Evolutionary conservation across 495 filamentous ascomycete genomes (phyloP).

Genomic region (Xylaria nigripes): DNA sequence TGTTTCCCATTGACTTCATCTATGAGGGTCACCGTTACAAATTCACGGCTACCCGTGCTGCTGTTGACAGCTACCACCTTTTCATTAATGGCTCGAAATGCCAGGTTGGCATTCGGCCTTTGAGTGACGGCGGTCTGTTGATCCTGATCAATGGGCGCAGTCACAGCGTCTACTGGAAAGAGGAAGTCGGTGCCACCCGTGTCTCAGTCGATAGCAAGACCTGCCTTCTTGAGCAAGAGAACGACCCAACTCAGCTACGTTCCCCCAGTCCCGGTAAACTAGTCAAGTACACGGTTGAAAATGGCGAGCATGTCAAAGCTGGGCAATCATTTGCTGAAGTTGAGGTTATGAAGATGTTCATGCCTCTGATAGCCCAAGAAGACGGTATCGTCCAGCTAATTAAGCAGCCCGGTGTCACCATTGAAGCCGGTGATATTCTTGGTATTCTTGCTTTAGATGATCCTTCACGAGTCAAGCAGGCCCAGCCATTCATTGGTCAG

Average conservation of each 20-base stretch:
- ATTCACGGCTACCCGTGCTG: conserved; percentile 93
- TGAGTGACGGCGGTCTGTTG: conserved; percentile 91
- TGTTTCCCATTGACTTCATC: conserved; percentile 98
- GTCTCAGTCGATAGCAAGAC: conserved; percentile 97
- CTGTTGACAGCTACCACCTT: conserved; percentile 88
- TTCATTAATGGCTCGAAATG: conserved; percentile 99
- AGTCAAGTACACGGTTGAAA: conserved; percentile 96
- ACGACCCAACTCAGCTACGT: conserved; percentile 94
- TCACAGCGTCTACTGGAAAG: conserved; percentile 99
- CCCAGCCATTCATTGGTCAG: conserved; percentile 89
- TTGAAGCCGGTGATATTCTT: conserved; percentile 97
- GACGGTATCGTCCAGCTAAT: conserved; percentile 96
- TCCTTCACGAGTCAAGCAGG: conserved; percentile 92
- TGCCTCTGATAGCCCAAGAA: conserved; percentile 95
- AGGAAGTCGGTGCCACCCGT: conserved; percentile 91
- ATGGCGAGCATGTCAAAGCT: conserved; percentile 87
- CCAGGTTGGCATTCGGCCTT: conserved; percentile 81
- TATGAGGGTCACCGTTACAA: conserved; percentile 95
- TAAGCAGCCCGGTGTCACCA: conserved; percentile 97
- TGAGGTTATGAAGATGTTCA: conserved; percentile 99
- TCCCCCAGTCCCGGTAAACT: conserved; percentile 95
- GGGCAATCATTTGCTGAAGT: conserved; percentile 95
- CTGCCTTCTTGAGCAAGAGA: conserved; percentile 96
- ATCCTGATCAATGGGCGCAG: conserved; percentile 81
- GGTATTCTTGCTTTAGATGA: conserved; percentile 95